Evolutionary conservation across 1,139 yeast species (phyloP).

Genomic region (Debaryomyces sp.): DNA sequence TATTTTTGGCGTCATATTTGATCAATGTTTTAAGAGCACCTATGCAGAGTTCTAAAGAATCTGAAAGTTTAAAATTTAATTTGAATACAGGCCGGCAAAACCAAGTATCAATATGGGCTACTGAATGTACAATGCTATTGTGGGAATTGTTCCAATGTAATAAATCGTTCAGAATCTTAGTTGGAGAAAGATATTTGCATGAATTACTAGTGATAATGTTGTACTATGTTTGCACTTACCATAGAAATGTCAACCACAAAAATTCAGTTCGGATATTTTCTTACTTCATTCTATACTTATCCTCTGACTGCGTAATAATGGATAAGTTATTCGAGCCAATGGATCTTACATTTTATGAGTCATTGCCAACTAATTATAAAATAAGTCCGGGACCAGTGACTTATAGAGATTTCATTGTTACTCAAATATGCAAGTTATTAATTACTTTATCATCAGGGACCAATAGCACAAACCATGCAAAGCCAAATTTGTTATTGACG

Average conservation of each 20-base stretch:
- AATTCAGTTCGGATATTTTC: slow-evolving; percentile 61
- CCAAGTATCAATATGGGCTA: slow-evolving; percentile 52
- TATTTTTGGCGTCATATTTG: slow-evolving; percentile 48
- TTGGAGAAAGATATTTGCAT: slow-evolving; percentile 51
- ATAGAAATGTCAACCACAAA: slow-evolving; percentile 27
- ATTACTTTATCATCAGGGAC: slow-evolving; percentile 7
- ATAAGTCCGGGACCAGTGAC: slow-evolving; percentile 43
- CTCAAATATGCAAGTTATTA: slow-evolving; percentile 46
- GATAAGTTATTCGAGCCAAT: slow-evolving; percentile 45
- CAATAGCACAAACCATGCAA: slow-evolving; percentile 2
- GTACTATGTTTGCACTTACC: slow-evolving; percentile 58
- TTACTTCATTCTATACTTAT: slow-evolving; percentile 61
- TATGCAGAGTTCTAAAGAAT: slow-evolving; percentile 22
- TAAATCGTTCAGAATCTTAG: slow-evolving; percentile 47
- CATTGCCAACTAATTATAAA: slow-evolving; percentile 52
- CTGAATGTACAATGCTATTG: slow-evolving; percentile 60
- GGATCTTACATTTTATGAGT: slow-evolving; percentile 38
- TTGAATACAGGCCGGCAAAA: slow-evolving; percentile 19
- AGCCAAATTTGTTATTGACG: slow-evolving; percentile 21
- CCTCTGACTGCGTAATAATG: slow-evolving; percentile 50
- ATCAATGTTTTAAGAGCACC: slow-evolving; percentile 52
- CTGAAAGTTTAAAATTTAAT: slow-evolving; percentile 20
- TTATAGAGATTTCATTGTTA: slow-evolving; percentile 62
- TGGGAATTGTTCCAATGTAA: slow-evolving; percentile 86
- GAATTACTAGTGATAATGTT: slow-evolving; percentile 58